phyloP scores from a whole-genome alignment of 2,329 filamentous ascomycete genomes.

The Ophiostoma sp. region DNA sequence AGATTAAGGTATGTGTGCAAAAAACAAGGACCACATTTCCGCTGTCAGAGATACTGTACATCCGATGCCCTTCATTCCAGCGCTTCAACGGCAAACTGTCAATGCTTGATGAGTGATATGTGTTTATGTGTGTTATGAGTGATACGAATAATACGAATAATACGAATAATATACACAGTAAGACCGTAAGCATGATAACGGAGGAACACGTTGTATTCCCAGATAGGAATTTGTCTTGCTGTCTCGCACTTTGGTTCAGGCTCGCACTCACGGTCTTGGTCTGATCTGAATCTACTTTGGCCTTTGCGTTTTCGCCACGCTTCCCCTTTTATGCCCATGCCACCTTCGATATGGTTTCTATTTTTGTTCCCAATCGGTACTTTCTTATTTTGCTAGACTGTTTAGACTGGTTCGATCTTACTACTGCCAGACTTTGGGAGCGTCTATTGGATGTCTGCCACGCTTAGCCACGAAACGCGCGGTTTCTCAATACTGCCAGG shows the following conservation, averaged over 20 bases:
- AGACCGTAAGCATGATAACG: background rate
- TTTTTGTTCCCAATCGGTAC: background rate
- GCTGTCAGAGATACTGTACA: background rate
- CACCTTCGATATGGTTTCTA: background rate
- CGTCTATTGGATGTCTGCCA: background rate
- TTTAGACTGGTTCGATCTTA: background rate
- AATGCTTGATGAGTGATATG: background rate
- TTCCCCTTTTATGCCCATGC: background rate
- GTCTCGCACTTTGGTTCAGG: background rate
- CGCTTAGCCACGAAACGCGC: background rate
- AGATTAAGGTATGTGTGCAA: background rate
- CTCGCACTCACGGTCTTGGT: background rate
- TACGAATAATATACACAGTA: background rate
- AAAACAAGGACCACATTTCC: background rate
- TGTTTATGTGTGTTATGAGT: background rate
- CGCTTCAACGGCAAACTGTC: background rate
- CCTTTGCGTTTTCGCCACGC: background rate
- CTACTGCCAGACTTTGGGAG: background rate
- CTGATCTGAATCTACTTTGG: background rate
- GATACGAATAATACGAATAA: background rate
- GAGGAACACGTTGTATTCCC: background rate
- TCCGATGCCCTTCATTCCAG: slow-evolving; percentile 7
- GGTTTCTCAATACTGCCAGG: background rate
- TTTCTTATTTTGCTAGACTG: background rate
- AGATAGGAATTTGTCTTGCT: background rate